Base-by-base conservation (phyloP, 2,329 filamentous ascomycete genomes). In the Ceratocystis huliohia region DNA sequence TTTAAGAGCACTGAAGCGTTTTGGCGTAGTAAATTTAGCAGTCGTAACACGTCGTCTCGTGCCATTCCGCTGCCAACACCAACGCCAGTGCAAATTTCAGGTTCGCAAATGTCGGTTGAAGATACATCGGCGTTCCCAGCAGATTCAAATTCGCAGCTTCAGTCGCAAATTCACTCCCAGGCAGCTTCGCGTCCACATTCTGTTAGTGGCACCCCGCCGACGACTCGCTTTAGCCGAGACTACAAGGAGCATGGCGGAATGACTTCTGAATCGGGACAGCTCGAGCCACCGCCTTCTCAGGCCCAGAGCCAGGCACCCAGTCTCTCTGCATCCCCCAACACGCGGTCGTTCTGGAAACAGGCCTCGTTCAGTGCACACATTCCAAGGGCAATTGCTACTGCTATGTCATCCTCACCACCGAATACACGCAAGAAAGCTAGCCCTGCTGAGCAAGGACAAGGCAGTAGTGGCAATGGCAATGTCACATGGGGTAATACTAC, bases 261-360 rank as follows among this genome's bases (percentile, higher is more conserved):
- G 45, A 37, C 10, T 41, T 68, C 50, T 45, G 56, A 76, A 5
- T 75, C 75, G 3, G 78, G 82, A 30, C 73, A 76, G 33, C 78
- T 80, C 63, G 75, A 77, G 48, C 78, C 79, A 0, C 80, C 82
- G 33, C 61, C 61, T 13, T 66, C 64, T 6, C 64, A 65, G 41
- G 50, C 50, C 2, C 63, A 63, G 25, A 68, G 66, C 50, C 61
- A 62, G n/a, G 57, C 66, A 20, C 64, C 59, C 53, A 81, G 81
- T 62, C 73, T 85, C 8, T 85, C 83, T 1, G 84, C 82, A 1
- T 87, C 83, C 3, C 83, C 84, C 6, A 83, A 81, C 28, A 82
- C 79, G 56, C 77, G 81, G 2, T 75, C 78, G 13, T 75, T 85
- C 20, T 78, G 79, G 56, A 80, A 82, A 41, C 66, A 67, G 44